phyloP scores from a whole-genome alignment of 768 basidiomycete species.

The Collybia sordida region DNA sequence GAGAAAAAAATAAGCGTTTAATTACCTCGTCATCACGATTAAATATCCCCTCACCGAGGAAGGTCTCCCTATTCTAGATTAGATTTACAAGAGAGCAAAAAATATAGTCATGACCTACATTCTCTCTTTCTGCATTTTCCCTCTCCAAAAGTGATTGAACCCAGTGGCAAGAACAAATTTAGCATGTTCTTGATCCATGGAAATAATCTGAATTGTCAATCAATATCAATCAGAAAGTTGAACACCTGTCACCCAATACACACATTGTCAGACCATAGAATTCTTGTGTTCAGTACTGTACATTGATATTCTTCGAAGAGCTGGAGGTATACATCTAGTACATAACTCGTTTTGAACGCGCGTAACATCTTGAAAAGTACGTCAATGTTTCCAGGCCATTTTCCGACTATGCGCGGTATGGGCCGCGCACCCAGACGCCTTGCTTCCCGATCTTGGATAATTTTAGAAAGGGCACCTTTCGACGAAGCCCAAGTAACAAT shows the following conservation, averaged over 20 bases:
- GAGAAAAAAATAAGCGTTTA: background rate
- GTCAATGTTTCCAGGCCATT: slow-evolving; percentile 81
- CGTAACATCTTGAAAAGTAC: slow-evolving; percentile 55
- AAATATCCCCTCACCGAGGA: slow-evolving; percentile 77
- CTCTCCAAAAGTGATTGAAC: slow-evolving; percentile 69
- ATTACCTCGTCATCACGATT: slow-evolving; percentile 72
- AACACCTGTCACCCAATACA: slow-evolving; percentile 19
- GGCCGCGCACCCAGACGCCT: slow-evolving; percentile 46
- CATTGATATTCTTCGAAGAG: slow-evolving; percentile 70
- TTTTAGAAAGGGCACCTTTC: slow-evolving; percentile 32
- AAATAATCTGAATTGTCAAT: slow-evolving; percentile 50
- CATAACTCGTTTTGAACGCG: slow-evolving; percentile 58
- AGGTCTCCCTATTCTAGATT: slow-evolving; percentile 41
- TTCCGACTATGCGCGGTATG: slow-evolving; percentile 61
- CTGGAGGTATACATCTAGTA: slow-evolving; percentile 61
- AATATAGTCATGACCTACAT: slow-evolving; percentile 41
- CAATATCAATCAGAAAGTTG: background rate
- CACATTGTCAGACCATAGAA: slow-evolving; percentile 71
- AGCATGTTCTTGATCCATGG: slow-evolving; percentile 71
- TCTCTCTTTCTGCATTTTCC: slow-evolving; percentile 60
- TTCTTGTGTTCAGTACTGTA: slow-evolving; percentile 66
- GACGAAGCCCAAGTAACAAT: slow-evolving; percentile 38
- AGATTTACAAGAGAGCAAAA: background rate
- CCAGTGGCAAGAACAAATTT: slow-evolving; percentile 68
- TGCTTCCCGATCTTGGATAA: slow-evolving; percentile 42